phyloP scores from a whole-genome alignment of 768 basidiomycete genomes.

The Pleurotus eryngii region DNA sequence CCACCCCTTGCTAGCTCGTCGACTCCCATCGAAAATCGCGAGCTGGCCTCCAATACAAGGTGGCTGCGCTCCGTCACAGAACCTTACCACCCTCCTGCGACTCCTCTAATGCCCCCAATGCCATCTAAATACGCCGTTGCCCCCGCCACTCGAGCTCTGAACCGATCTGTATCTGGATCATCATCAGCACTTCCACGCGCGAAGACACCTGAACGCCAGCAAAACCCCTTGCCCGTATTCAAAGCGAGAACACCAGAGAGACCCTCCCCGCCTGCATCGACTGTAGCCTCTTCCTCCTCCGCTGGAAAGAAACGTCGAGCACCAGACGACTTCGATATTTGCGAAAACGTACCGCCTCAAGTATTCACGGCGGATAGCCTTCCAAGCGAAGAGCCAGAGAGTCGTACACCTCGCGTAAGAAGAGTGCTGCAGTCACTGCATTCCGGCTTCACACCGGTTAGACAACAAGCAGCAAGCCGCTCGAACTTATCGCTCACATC shows the following conservation, averaged over 20 bases:
- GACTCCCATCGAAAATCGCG: not conserved
- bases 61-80: conserved; percentile 12
- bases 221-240: conserved; percentile 40
- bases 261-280: conserved; percentile 17
- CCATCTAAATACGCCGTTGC: conserved; percentile 6
- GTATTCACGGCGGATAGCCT: conserved; percentile 58
- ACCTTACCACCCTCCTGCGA: not conserved
- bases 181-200: conserved; percentile 36
- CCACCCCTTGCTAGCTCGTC: not conserved
- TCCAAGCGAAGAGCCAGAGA: conserved; percentile 34
- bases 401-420: conserved; percentile 59
- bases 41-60: conserved; percentile 14
- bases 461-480: conserved; percentile 40
- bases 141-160: conserved; percentile 21
- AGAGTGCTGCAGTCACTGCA: conserved; percentile 55
- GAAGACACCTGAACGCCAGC: conserved; percentile 51
- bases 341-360: conserved; percentile 55
- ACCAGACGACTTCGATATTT: conserved; percentile 73
- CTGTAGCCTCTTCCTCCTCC: conserved; percentile 27
- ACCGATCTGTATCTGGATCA: conserved; percentile 33
- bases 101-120: conserved; percentile 13
- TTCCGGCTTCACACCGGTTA: conserved; percentile 71
- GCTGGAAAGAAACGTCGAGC: conserved; percentile 71
- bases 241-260: conserved; percentile 51
- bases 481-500: conserved; percentile 40